These are phyloP conservation scores for Lachnellula willkommii DNA, from an alignment of 2,329 filamentous ascomycete species.

Conservation along the genomic window DNA sequence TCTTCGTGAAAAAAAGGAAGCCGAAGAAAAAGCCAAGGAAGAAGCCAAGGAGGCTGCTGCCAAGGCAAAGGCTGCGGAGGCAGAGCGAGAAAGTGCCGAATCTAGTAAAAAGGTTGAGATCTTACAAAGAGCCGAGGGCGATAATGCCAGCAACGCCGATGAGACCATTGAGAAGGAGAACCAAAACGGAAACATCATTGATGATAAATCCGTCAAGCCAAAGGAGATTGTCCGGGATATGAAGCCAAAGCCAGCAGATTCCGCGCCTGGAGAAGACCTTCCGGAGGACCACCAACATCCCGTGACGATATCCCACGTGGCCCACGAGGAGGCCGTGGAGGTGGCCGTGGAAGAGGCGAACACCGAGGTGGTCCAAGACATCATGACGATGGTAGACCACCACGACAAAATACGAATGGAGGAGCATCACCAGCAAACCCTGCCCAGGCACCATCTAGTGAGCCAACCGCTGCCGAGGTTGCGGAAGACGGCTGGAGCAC, in stretches of 20 bases:
- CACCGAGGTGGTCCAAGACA: slow-evolving; percentile 30
- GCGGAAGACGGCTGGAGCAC: slow-evolving; percentile 63
- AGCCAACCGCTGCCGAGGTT: slow-evolving; percentile 34
- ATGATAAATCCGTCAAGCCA: slow-evolving; percentile 46
- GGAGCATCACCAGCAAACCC: slow-evolving; percentile 41
- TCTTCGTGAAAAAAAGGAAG: slow-evolving; percentile 73
- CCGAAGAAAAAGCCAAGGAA: slow-evolving; percentile 49
- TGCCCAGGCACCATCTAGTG: slow-evolving; percentile 33
- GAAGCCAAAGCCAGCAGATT: slow-evolving; percentile 53
- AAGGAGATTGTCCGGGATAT: slow-evolving; percentile 41
- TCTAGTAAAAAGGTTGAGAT: slow-evolving; percentile 30
- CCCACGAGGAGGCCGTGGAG: slow-evolving; percentile 38
- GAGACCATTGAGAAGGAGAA: slow-evolving; percentile 31
- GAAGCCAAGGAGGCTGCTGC: slow-evolving; percentile 55
- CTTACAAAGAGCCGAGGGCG: slow-evolving; percentile 26
- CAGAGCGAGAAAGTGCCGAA: slow-evolving; percentile 27
- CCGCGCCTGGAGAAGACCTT: slow-evolving; percentile 54
- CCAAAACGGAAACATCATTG: slow-evolving; percentile 35
- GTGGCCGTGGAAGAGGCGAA: slow-evolving; percentile 36
- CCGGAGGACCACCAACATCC: slow-evolving; percentile 37
- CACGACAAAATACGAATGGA: slow-evolving; percentile 34
- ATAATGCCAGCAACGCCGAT: slow-evolving; percentile 28
- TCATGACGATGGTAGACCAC: slow-evolving; percentile 23
- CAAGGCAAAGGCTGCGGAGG: slow-evolving; percentile 33
- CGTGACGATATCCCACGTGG: slow-evolving; percentile 39